phyloP scores from a whole-genome alignment of 441 rosid species.

The Pelargonium fulgidum region DNA sequence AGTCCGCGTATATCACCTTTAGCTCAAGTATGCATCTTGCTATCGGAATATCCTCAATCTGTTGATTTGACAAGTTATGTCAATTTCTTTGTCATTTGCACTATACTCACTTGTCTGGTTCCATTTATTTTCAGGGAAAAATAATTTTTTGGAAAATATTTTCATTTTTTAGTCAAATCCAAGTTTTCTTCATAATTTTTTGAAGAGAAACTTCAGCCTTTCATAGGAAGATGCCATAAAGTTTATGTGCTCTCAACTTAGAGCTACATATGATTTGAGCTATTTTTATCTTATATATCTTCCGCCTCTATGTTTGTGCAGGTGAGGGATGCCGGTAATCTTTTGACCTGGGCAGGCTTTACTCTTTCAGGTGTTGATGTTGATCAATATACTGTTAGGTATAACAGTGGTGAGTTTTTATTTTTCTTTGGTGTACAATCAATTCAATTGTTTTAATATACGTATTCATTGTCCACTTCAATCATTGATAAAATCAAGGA shows the following conservation, averaged over 20 bases:
- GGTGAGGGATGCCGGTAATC: slow-evolving; percentile 98
- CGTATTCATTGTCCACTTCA: too few relatives aligned
- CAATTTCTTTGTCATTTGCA: neutral
- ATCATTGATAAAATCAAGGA: too few relatives aligned
- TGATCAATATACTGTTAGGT: slow-evolving; percentile 80
- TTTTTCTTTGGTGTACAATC: neutral
- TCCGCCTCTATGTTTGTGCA: slow-evolving; percentile 20
- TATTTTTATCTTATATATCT: neutral
- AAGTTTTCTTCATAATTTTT: neutral
- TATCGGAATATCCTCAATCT: neutral
- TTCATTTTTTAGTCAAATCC: neutral
- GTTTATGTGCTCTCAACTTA: neutral
- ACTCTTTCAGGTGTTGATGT: slow-evolving; percentile 92
- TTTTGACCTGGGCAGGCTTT: slow-evolving; percentile 91
- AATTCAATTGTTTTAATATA: too few relatives aligned
- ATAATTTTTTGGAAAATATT: neutral
- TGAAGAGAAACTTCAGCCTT: neutral
- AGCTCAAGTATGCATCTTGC: slow-evolving; percentile 62
- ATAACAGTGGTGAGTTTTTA: slow-evolving; percentile 59
- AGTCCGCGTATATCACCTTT: slow-evolving; percentile 92
- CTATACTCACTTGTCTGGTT: neutral
- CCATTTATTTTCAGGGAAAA: neutral
- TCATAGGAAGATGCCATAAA: neutral
- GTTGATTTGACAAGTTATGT: neutral
- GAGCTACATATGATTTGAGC: neutral